Percentiles rank a stretch among this genome's conserved stretches.
Conservation (phyloP, 2,329 filamentous ascomycete species). For the Diplodia intermedia region DNA sequence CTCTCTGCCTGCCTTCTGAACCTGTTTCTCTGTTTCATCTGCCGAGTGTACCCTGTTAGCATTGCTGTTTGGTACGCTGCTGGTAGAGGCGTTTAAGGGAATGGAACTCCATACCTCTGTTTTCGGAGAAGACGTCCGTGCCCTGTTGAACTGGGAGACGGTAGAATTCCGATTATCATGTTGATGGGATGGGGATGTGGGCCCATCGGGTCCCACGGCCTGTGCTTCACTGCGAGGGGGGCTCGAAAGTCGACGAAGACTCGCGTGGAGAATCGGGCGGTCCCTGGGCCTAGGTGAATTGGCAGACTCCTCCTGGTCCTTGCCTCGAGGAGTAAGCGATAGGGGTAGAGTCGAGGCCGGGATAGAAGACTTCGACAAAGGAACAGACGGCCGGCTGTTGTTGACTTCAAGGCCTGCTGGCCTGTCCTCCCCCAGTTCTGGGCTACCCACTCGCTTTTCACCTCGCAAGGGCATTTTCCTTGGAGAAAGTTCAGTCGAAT, state of each 20-base stretch:
- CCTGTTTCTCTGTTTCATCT: background rate
- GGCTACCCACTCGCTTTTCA: background rate
- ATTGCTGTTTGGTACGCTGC: background rate
- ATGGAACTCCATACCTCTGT: slow-evolving; percentile 11
- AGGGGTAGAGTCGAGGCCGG: background rate
- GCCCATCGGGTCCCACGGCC: too few species aligned
- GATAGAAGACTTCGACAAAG: background rate
- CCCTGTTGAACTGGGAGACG: background rate
- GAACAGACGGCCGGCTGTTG: background rate
- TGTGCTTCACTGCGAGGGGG: background rate
- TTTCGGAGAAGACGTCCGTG: background rate
- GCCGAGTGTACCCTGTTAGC: background rate
- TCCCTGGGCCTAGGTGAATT: background rate
- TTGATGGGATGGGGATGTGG: background rate
- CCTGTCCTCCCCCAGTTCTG: background rate
- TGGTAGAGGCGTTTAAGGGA: background rate
- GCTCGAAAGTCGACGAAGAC: background rate
- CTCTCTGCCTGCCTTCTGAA: background rate
- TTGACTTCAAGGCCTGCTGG: background rate
- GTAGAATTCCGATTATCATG: background rate
- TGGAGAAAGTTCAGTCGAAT: background rate
- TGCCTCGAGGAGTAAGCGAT: background rate
- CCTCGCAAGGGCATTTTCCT: background rate
- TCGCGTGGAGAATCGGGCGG: background rate
- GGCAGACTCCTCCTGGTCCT: background rate